Conservation (phyloP, 164 flowering plant genomes). For the Magnolia sinica region DNA sequence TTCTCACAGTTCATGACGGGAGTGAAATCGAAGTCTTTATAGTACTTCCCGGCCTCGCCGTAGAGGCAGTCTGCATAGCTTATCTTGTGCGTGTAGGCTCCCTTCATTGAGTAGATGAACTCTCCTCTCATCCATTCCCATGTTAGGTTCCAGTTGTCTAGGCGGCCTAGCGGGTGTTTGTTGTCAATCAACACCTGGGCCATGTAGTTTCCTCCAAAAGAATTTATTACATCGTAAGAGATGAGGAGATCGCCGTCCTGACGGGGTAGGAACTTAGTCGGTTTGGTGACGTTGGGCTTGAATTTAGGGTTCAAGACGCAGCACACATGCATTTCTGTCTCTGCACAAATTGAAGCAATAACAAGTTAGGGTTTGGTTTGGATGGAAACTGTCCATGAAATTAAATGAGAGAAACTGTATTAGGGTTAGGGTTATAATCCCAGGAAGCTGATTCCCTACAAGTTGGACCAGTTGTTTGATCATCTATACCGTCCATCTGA, state of each 20-base stretch:
- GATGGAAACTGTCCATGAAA: too few species aligned
- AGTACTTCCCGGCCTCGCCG: conserved; percentile 49
- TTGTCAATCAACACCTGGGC: conserved; percentile 62
- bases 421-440: too few species aligned
- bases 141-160: conserved; percentile 83
- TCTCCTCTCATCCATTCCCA: conserved; percentile 93
- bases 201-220: conserved; percentile 42
- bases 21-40: conserved; percentile 56
- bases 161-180: conserved; percentile 58
- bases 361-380: conserved; percentile 30
- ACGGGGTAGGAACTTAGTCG: conserved; percentile 35
- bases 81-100: conserved; percentile 55
- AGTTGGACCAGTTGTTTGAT: too few species aligned
- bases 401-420: too few species aligned
- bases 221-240: conserved; percentile 45
- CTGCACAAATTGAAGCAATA: conserved; percentile 25
- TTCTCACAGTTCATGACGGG: conserved; percentile 58
- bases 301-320: conserved; percentile 40
- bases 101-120: conserved; percentile 69
- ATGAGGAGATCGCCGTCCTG: conserved; percentile 56
- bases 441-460: too few species aligned
- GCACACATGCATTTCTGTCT: conserved; percentile 43
- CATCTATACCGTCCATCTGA: too few species aligned
- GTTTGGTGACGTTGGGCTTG: conserved; percentile 23
- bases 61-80: conserved; percentile 59